Evolutionary conservation across 192 early-diverging fungal species (phyloP).

Genomic region (Diversispora epigaea): DNA sequence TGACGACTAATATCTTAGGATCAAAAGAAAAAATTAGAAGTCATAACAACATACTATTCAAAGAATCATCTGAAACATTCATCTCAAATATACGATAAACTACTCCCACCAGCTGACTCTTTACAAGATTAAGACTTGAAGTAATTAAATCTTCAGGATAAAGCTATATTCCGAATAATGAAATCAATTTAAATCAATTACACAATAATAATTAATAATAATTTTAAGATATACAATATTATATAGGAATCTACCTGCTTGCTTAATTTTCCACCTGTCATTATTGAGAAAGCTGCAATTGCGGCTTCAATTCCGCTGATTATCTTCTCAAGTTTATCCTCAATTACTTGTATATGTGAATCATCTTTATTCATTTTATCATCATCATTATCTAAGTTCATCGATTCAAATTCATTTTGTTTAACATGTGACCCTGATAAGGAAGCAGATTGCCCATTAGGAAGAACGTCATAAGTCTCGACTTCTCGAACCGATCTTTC

Average conservation of each 20-base stretch:
- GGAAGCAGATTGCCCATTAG: neutral
- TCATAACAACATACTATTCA: slow-evolving; percentile 24
- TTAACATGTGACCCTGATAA: neutral
- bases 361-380: neutral
- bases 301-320: slow-evolving; percentile 29
- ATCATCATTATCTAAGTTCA: slow-evolving; percentile 19
- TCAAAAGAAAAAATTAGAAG: neutral
- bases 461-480: slow-evolving; percentile 15
- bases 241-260: slow-evolving; percentile 23
- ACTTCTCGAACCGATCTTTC: slow-evolving; percentile 28
- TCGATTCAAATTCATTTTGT: slow-evolving; percentile 2
- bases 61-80: slow-evolving; percentile 5
- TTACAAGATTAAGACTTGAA: slow-evolving; percentile 30
- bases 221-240: too few relatives aligned
- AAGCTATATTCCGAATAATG: slow-evolving; percentile 7
- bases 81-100: slow-evolving; percentile 25
- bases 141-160: slow-evolving; percentile 32
- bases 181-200: neutral
- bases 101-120: slow-evolving; percentile 25
- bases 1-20: too few relatives aligned
- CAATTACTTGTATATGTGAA: neutral
- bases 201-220: neutral
- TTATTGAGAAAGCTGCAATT: slow-evolving; percentile 25
- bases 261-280: slow-evolving; percentile 33
- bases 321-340: slow-evolving; percentile 22